These are phyloP conservation scores for Linderniella brevidens DNA, from an alignment of 257 asterid genomes.

Conservation along the genomic window DNA sequence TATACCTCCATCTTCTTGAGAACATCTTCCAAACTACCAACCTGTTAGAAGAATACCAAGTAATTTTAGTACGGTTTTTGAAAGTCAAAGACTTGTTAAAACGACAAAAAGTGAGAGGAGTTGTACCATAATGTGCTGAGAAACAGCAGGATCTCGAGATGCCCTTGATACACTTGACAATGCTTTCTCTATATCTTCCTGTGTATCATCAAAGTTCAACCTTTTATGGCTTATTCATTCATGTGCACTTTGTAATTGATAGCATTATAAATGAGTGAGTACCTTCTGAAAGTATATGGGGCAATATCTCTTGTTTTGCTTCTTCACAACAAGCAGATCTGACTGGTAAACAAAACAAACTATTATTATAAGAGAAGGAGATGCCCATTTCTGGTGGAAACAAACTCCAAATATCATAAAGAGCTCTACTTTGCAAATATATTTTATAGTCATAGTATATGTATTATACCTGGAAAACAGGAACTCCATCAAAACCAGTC, in stretches of 20 bases:
- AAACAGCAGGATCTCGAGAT: conserved; percentile 41
- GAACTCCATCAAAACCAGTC: conserved; percentile 93
- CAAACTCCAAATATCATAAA: too few relatives aligned
- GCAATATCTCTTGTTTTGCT: conserved; percentile 48
- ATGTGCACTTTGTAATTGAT: too few relatives aligned
- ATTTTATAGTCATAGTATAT: background rate
- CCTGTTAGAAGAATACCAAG: conserved; percentile 26
- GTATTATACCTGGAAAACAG: conserved; percentile 73
- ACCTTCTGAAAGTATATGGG: conserved; percentile 93
- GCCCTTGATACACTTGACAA: conserved; percentile 37
- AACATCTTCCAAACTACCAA: conserved; percentile 94
- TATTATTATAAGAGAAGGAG: too few relatives aligned
- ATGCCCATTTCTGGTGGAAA: too few relatives aligned
- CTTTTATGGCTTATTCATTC: too few relatives aligned
- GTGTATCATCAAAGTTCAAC: too few relatives aligned
- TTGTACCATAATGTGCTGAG: conserved; percentile 79
- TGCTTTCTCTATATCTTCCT: conserved; percentile 92
- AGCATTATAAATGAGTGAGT: conserved; percentile 10
- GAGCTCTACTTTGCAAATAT: background rate
- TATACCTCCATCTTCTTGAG: conserved; percentile 90
- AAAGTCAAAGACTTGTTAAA: background rate
- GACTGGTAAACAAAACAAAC: conserved; percentile 29
- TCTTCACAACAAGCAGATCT: conserved; percentile 80
- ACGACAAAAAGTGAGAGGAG: too few relatives aligned
- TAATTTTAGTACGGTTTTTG: background rate